Evolutionary conservation across 2,329 filamentous ascomycete species (phyloP), one percentile per base, ranked within the genome.

Genomic region (Sporothrix curviconia): DNA sequence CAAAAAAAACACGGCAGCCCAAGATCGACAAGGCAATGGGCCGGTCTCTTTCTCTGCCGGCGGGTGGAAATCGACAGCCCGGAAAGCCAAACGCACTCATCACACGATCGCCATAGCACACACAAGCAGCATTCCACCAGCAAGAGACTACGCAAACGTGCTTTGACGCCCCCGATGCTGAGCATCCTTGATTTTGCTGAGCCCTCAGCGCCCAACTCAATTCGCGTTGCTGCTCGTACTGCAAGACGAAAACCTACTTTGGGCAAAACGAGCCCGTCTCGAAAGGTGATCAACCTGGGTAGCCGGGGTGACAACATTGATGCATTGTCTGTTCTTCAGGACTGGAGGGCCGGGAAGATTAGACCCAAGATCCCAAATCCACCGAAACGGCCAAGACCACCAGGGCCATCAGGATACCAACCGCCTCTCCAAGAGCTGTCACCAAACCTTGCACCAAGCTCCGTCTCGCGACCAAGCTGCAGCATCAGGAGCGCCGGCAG

Each of bases 151-250:
- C 24, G 12, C 11, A 46, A 24, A 22, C 28, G 5, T 7, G 25
- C 37, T 5, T 12, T 32, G 17, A 53, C 56, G 1, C 70, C 78
- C n/a, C 80, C 80, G 3, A 69, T 67, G 19, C 72, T 86, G 19
- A 79, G 83, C 62, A 84, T 86, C 56, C 66, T 86, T n/a, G 83
- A 86, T 67, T 76, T 84, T 22, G 72, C 79, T 44, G 76, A 79
- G 60, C 66, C 72, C 2, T 64, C 73, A 58, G 79, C 81, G 0
- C 84, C 84, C 1, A 69, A 67, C 2, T 86, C 86, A 61, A 69
- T 87, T 34, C 82, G 76, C 59, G 76, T 87, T 64, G 84, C 84
- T 52, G 82, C 81, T 43, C 80, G 84, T 15, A 75, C 80, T 54
- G 82, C 77, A 4, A 78, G 71, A 55, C 73, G 68, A 53, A 76